Evolutionary conservation across 1,284 basidiomycete species (phyloP), one percentile per base, ranked within the genome.

Genomic region (Pterulicium gracile): DNA sequence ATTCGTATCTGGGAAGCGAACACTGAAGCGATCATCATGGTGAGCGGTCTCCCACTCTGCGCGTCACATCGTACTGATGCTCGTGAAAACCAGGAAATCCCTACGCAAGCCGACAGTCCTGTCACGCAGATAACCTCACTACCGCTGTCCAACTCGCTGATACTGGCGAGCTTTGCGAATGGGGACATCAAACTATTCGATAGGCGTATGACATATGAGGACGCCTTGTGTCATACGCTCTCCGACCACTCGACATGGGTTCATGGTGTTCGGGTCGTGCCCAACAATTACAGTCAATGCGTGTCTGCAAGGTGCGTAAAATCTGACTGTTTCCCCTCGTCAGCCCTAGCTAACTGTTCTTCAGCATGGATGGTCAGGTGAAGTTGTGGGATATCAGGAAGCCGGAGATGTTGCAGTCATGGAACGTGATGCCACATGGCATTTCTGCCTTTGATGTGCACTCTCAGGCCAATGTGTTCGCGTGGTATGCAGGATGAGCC

Each of bases 1-100:
- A 84, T 99, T 49, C 77, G 92, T 45, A 75, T 94, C 1, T 98
- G 96, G 96, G 95, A 98, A 61, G 94, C 93, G 10, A 84, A 91
- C 54, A 86, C 89, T 12, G 95, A 98, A 64, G 79, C 79, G 18
- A 83, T 88, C 56, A 68, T 88, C 24, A 65, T 88, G 64, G 90
- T 92, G 54, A 10, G 10, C 7, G 10, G n/a, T n/a, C n/a, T n/a
- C 7, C 7, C 10, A 10, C n/a, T 32, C 27, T 32, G 27, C 19
- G 7, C 15, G n/a, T 39, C 15, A 15, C 36, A 39, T 39, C 7
- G 4, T 39, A 21, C 7, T 4, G n/a, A n/a, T n/a, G n/a, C n/a
- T n/a, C n/a, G n/a, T n/a, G 19, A 7, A 23, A 10, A 21, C 7
- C 56, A 91, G 85, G 88, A 93, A 56, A 68, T 98, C 48, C 80